These are phyloP conservation scores for Cladosporium sp. DNA, from an alignment of 2,329 filamentous ascomycete genomes.

Conservation along the genomic window DNA sequence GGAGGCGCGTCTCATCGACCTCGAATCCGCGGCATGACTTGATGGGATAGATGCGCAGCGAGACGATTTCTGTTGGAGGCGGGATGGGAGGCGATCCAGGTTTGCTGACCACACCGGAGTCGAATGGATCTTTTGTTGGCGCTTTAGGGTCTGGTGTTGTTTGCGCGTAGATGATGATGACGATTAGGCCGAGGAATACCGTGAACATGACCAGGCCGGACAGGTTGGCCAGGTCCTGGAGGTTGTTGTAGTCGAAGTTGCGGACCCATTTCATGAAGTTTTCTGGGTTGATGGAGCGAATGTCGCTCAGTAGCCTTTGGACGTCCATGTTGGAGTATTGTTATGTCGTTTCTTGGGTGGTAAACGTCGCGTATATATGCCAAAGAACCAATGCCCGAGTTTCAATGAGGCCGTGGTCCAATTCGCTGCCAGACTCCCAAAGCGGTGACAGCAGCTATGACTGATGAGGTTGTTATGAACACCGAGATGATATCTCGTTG, in stretches of 20 bases:
- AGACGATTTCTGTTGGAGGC: conserved; percentile 39
- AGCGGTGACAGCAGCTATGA: too few species aligned
- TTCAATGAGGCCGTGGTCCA: too few species aligned
- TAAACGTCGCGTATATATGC: too few species aligned
- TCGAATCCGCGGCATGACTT: conserved; percentile 62
- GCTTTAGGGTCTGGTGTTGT: conserved; percentile 14
- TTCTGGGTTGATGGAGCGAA: conserved; percentile 8
- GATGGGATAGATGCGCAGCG: conserved; percentile 57
- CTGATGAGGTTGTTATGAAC: too few species aligned
- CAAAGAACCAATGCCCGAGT: too few species aligned
- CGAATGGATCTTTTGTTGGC: background rate
- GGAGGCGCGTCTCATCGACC: conserved; percentile 47
- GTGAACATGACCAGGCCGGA: conserved; percentile 23
- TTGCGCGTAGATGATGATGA: conserved; percentile 24
- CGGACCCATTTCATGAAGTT: background rate
- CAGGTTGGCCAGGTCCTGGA: conserved; percentile 8
- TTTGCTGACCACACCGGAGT: conserved; percentile 20
- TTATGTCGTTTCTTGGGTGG: background rate
- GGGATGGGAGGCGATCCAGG: conserved; percentile 28
- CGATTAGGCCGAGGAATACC: conserved; percentile 22
- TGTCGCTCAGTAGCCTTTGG: background rate
- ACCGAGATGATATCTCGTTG: background rate
- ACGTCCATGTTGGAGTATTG: background rate
- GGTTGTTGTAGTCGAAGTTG: conserved; percentile 10
- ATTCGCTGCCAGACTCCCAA: too few species aligned